A percentile compares a stretch with the other conserved stretches of the same genome.
phyloP scores from a whole-genome alignment of 352 stramenopile genomes.

The Pythium rishiriense region DNA sequence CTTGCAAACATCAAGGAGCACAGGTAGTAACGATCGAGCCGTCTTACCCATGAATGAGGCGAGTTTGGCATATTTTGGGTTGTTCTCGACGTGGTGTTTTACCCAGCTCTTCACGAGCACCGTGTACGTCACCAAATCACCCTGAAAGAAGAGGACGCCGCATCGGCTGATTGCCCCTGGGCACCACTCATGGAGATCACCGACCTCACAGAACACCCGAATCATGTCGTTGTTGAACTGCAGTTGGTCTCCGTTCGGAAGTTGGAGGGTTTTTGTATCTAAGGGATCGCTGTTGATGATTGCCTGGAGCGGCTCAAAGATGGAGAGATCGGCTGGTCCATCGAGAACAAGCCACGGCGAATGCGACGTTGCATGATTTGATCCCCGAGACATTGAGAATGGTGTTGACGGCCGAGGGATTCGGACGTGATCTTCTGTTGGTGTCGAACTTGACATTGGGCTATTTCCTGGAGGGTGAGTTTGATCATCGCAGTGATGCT shows the following conservation, averaged over 20 bases:
- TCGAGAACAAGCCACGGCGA: conserved; percentile 71
- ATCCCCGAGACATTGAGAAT: neutral
- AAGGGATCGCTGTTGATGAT: conserved; percentile 25
- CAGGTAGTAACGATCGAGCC: conserved; percentile 43
- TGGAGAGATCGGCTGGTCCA: conserved; percentile 30
- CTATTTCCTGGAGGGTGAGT: neutral
- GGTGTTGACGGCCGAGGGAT: neutral
- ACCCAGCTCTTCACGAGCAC: conserved; percentile 69
- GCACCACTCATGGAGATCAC: conserved; percentile 52
- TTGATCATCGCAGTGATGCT: conserved; percentile 36
- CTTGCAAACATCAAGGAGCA: conserved; percentile 60
- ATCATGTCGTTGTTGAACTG: conserved; percentile 35
- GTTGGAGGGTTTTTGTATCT: conserved; percentile 24
- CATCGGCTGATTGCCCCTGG: conserved; percentile 49
- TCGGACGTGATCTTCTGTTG: neutral
- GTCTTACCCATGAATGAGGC: conserved; percentile 43
- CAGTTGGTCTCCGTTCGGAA: conserved; percentile 68
- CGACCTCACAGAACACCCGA: conserved; percentile 62
- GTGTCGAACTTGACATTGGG: neutral
- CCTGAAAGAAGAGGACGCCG: conserved; percentile 58
- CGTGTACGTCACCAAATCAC: conserved; percentile 56
- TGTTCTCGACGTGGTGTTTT: conserved; percentile 25
- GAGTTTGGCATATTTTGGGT: conserved; percentile 20
- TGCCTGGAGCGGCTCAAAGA: conserved; percentile 43
- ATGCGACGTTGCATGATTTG: conserved; percentile 7